A percentile compares a stretch with the other conserved stretches of the same genome.
Evolutionary conservation across 805 yeast species (phyloP).

Genomic region (Lachancea meyersii): DNA sequence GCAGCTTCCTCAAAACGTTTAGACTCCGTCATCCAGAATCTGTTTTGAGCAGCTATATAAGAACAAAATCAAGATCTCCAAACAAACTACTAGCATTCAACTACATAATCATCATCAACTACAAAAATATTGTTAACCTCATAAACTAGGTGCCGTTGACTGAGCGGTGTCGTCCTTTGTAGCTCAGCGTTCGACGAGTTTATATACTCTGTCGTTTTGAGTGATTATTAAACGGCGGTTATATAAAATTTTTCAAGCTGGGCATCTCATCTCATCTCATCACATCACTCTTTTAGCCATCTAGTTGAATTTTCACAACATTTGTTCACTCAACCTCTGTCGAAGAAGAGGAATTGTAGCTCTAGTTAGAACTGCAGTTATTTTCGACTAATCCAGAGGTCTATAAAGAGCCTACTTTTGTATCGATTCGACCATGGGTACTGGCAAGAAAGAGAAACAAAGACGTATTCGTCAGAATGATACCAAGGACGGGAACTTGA

Average conservation of each 20-base stretch:
- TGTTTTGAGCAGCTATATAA: conserved; percentile 40
- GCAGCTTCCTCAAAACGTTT: conserved; percentile 35
- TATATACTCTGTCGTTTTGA: no score
- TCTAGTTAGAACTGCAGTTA: neutral
- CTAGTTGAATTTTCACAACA: neutral
- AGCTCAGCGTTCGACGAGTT: no score
- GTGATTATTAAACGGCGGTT: neutral
- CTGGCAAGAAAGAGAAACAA: conserved; percentile 82
- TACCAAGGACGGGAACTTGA: conserved; percentile 79
- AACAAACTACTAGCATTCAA: neutral
- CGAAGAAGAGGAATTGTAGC: conserved; percentile 5
- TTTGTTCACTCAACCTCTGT: neutral
- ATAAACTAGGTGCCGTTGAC: no score
- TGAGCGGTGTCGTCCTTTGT: no score
- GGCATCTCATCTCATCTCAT: conserved; percentile 25
- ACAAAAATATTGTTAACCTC: neutral
- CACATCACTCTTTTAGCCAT: conserved; percentile 2
- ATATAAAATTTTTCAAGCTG: conserved; percentile 8
- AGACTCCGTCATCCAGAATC: conserved; percentile 44
- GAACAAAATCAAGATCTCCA: no score
- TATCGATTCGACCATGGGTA: conserved; percentile 59
- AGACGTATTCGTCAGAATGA: conserved; percentile 81
- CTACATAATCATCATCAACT: no score
- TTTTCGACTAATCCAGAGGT: neutral
- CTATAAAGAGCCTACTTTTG: neutral